Conservation (phyloP, 2,329 filamentous ascomycete genomes). For the Chaetomiaceae sp. region DNA sequence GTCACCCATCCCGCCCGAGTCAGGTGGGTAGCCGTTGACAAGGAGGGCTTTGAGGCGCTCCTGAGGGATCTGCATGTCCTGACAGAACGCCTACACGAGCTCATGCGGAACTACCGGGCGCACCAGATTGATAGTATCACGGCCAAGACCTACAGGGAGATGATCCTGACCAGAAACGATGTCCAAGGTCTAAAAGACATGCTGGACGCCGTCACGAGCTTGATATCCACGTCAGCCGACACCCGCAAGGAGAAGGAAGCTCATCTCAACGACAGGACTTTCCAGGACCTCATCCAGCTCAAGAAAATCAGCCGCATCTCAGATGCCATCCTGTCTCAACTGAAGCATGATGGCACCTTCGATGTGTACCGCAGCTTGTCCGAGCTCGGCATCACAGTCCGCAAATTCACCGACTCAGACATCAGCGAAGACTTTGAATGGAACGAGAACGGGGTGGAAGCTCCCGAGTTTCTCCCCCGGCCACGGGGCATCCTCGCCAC, state of each 20-base stretch:
- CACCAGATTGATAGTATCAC: constrained; percentile 25
- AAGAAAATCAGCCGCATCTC: constrained; percentile 24
- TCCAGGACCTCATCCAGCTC: constrained; percentile 22
- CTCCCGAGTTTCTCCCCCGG: constrained; percentile 12
- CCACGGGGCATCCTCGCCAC: constrained; percentile 18
- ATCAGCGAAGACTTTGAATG: constrained; percentile 15
- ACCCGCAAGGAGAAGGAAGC: constrained; percentile 8
- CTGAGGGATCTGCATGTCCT: constrained; percentile 23
- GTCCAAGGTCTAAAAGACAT: constrained; percentile 24
- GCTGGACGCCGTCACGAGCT: constrained; percentile 20
- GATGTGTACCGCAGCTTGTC: constrained; percentile 1
- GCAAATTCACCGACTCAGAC: constrained; percentile 6
- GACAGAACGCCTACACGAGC: constrained; percentile 26
- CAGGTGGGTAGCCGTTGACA: constrained; percentile 23
- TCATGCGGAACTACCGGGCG: constrained; percentile 22
- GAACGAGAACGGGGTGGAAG: constrained; percentile 14
- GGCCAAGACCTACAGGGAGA: constrained; percentile 26
- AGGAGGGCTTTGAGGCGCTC: constrained; percentile 24
- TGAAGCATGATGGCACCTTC: constrained; percentile 3
- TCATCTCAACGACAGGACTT: constrained; percentile 17
- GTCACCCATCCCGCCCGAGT: constrained; percentile 25
- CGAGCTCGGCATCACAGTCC: constrained; percentile 11
- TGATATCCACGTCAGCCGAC: constrained; percentile 17
- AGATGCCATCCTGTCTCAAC: constrained; percentile 20
- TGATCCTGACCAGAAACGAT: constrained; percentile 25